Base-by-base conservation (phyloP, 768 basidiomycete species). In the Mycena filopes region DNA sequence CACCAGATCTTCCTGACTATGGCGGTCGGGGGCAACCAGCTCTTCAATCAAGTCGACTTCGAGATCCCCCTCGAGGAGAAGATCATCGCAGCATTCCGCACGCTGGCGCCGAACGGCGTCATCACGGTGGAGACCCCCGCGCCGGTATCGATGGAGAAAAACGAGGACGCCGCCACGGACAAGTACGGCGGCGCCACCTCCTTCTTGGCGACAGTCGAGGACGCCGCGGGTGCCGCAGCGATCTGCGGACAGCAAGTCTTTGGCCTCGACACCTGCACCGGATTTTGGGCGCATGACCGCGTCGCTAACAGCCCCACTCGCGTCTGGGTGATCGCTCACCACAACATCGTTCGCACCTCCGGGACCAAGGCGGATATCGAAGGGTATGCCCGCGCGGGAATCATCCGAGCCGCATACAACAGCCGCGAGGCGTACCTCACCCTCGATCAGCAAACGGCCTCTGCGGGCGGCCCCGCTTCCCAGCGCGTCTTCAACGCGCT, bases 401-500 rank as follows among this genome's bases (percentile, higher is more conserved):
- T 59, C 4, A 29, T 59, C 23, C 21, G 18, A 3, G 21, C 47
- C 9, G 47, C 60, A 8, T 54, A 18, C 60, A 4, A 43, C 5
- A n/a, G 45, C 50, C 16, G 3, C 4, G 12, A 6, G n/a, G 41
- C 41, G 42, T 62, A 26, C 46, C 50, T 31, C 15, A 23, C 1
- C 31, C 3, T 48, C 9, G 53, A 62, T 43, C 60, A 55, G 36
- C 2, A 29, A 20, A 62, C 60, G 1, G 51, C 54, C 18, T 33
- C 13, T 0, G 18, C 11, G 0, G 62, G n/a, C 10, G 54, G 62
- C 3, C 38, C 40, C 10, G 8, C 40, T 23, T 4, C 11, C 0
- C 26, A 9, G 3, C 62, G 62, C 12, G 54, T 49, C 38, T 63
- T 63, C 28, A 48, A 31, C n/a, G 46, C 20, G 26, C 54, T 56